Evolutionary conservation across 2,329 filamentous ascomycete species (phyloP), one percentile per base, ranked within the genome.

Genomic region (Penicillium sp.): DNA sequence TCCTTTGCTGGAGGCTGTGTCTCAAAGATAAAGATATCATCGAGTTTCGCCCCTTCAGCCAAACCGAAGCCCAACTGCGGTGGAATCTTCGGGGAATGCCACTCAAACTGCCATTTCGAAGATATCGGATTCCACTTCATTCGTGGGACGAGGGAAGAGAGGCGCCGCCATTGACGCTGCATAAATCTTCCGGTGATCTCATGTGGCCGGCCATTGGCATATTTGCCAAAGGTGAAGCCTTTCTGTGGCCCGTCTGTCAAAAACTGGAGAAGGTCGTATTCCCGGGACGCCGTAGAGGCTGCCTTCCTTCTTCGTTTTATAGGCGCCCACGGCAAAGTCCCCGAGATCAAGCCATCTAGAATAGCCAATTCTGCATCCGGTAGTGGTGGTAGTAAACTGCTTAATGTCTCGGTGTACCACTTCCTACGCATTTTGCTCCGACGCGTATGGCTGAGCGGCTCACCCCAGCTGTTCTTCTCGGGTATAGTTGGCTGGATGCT

Each of bases 141-240:
- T 7, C 58, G 60, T 14, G 69, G 69, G 1, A 68, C 59, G 13
- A 68, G 36, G 31, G 51, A 52, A 27, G 62, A 65, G 20, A 71
- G 51, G n/a, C 62, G 66, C 35, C 58, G 58, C 69, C 69, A 72
- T 13, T 65, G 44, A 23, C 64, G 61, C 8, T 51, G 56, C 63
- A 74, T 69, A 38, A 72, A 63, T 10, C 69, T 63, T 14, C 58
- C 46, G 5, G 68, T 71, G 32, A 74, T 65, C 3, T 51, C 52
- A 47, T 72, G 71, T 11, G 70, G 70, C 27, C 70, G 65, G 6
- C 69, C 70, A 41, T 56, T 52, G 6, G 43, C 49, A 46, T 63
- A 71, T 20, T 52, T 40, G 4, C 50, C 51, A 37, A 72, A 69
- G 0, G 69, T 69, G 4, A 48, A 46, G 3, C 60, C 62, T 46